Evolutionary conservation across 2,329 filamentous ascomycete species (phyloP).

Genomic region (Xylaria sp.): DNA sequence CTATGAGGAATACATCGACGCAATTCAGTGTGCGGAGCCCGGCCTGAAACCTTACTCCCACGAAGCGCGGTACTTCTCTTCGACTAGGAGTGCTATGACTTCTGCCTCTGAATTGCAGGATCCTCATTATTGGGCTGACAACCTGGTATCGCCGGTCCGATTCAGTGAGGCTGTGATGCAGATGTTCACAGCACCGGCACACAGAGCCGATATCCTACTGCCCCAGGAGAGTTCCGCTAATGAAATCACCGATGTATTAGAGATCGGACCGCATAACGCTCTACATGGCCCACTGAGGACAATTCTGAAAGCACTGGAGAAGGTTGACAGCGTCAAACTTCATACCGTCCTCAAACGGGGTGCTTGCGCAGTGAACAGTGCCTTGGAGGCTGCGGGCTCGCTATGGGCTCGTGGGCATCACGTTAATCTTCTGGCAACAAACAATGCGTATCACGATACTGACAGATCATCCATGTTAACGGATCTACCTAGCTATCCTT

Average conservation of each 20-base stretch:
- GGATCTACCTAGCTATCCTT: slow-evolving; percentile 44
- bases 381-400: slow-evolving; percentile 30
- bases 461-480: slow-evolving; percentile 28
- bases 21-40: slow-evolving; percentile 24
- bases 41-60: slow-evolving; percentile 26
- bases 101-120: slow-evolving; percentile 30
- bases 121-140: slow-evolving; percentile 50
- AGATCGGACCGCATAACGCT: slow-evolving; percentile 47
- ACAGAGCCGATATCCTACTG: not conserved
- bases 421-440: slow-evolving; percentile 23
- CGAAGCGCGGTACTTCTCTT: slow-evolving; percentile 33
- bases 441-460: slow-evolving; percentile 1
- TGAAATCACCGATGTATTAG: slow-evolving; percentile 35
- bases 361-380: slow-evolving; percentile 28
- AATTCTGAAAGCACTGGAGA: slow-evolving; percentile 16
- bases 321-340: slow-evolving; percentile 22
- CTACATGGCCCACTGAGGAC: slow-evolving; percentile 47
- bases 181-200: slow-evolving; percentile 16
- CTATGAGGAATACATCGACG: slow-evolving; percentile 42
- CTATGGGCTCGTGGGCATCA: slow-evolving; percentile 35
- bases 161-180: slow-evolving; percentile 33
- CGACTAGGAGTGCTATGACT: slow-evolving; percentile 23
- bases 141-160: slow-evolving; percentile 37
- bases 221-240: not conserved
- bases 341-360: slow-evolving; percentile 33